Base-by-base conservation (phyloP, 2,329 filamentous ascomycete genomes). In the Atkinsonella texensis region DNA sequence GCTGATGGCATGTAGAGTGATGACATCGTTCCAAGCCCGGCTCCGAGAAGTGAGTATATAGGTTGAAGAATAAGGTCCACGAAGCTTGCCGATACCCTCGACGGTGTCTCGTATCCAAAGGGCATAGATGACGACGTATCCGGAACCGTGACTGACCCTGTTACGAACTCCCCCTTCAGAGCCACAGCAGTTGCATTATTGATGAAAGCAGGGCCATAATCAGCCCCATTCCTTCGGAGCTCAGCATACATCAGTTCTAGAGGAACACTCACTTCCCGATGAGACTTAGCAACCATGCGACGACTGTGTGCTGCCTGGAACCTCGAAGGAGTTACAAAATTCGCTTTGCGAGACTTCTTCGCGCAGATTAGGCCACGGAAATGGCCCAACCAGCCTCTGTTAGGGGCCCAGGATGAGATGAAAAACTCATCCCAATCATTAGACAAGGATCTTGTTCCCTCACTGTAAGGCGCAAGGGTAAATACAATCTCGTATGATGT, bases 301-400 rank as follows among this genome's bases (percentile, higher is more conserved):
- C 46, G 46, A n/a, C 1, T 1, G n/a, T 41, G 38, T 8, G 46
- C 23, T 11, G 38, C 10, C n/a, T 48, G 46, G 39, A 48, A 48
- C 1, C 46, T 42, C 9, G 46, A 12, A 18, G n/a, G 11, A 17
- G 18, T 48, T 5, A 65, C 58, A 1, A 61, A 54, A 43, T 65
- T 65, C 15, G 45, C 7, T 1, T 5, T n/a, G 7, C 40, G 49
- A 17, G 18, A 6, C 32, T 49, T 52, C 13, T 31, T 48, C 2
- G 74, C 67, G 5, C 68, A 63, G 11, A 81, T 67, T 2, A 77
- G 65, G 18, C 76, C 76, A 48, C 72, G 68, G 59, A 78, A 81
- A 57, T 83, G 74, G 57, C 82, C 76, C 1, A 73, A 71, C 79
- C 79, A 83, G 9, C 74, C 73, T 39, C 74, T 68, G 12, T 64